Evolutionary conservation across 148 eudicot genomes (phyloP), one percentile per base, ranked within the genome.

Genomic region (Chenopodium berlandieri): DNA sequence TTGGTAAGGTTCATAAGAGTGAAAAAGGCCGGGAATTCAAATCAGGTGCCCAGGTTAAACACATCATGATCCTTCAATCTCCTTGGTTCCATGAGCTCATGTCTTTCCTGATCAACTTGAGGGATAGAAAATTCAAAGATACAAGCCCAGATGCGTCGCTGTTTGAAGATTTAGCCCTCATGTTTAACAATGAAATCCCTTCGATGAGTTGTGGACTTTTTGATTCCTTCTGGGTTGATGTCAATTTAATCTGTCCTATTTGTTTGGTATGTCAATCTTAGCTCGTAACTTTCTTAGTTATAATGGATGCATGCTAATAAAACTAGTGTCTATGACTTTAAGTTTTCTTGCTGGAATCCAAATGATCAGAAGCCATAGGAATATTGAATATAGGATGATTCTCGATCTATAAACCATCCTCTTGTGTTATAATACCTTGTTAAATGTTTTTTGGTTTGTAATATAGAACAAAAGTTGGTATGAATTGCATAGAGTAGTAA

Each of bases 41-140:
- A 83, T 90, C 94, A 14, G 88, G 88, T 83, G 93, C 90, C 44
- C 96, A 90, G 68, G 89, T 78, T 56, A 88, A 84, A 92, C 89
- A 89, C 78, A 83, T 90, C 81, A 96, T 91, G 83, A 91, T 94
- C 83, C 94, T 92, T 75, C 94, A 90, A 46, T 94, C 98, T 32
- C 96, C 96, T 3, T 94, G 98, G 98, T 88, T 94, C 20, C 89
- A 90, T 79, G 96, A 94, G 86, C 94, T 94, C 54, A 89, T 94
- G 88, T 95, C 96, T 81, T 91, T 88, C 75, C 94, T 89, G 85
- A 84, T 92, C 56, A 94, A 94, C 75, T 27, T 86, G 71, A 89
- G 89, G 82, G 91, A 86, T 31, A 76, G 81, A 31, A 84, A 90
- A 25, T 66, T n/a, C 34, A 81, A 80, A 5, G 75, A 68, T 20